A percentile compares a stretch with the other conserved stretches of the same genome.
These are phyloP conservation scores for Neophaeococcomyces mojaviensis DNA, from an alignment of 2,329 filamentous ascomycete species.

Conservation along the genomic window DNA sequence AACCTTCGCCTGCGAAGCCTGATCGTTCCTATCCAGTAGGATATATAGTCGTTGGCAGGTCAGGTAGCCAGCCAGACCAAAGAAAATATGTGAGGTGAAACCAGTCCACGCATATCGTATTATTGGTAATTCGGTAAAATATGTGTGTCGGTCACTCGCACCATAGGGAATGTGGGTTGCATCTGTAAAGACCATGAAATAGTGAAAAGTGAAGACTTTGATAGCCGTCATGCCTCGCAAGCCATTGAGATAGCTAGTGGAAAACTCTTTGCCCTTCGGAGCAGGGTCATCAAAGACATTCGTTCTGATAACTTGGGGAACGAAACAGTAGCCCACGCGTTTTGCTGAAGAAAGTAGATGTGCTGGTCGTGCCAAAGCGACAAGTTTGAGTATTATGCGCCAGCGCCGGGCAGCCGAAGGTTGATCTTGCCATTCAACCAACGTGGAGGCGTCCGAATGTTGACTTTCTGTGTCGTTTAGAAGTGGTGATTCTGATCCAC, in stretches of 20 bases:
- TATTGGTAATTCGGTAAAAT: slow-evolving; percentile 33
- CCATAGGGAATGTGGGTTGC: slow-evolving; percentile 35
- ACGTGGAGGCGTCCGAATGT: background rate
- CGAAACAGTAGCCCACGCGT: slow-evolving; percentile 19
- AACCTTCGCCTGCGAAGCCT: slow-evolving; percentile 32
- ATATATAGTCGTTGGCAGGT: slow-evolving; percentile 33
- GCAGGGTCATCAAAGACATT: slow-evolving; percentile 17
- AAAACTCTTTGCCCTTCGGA: slow-evolving; percentile 17
- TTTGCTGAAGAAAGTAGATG: slow-evolving; percentile 15
- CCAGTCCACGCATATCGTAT: slow-evolving; percentile 39
- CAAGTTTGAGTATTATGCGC: slow-evolving; percentile 8
- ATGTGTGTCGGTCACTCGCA: slow-evolving; percentile 24
- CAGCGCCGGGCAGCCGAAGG: slow-evolving; percentile 2
- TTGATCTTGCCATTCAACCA: slow-evolving; percentile 3
- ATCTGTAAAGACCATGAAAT: slow-evolving; percentile 33
- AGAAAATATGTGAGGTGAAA: slow-evolving; percentile 37
- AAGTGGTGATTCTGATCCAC: background rate
- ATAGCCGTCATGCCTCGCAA: slow-evolving; percentile 39
- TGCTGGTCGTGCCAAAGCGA: slow-evolving; percentile 12
- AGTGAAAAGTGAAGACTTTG: slow-evolving; percentile 42
- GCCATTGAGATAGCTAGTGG: slow-evolving; percentile 28
- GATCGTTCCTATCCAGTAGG: slow-evolving; percentile 33
- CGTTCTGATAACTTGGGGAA: slow-evolving; percentile 16
- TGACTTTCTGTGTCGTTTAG: slow-evolving; percentile 6
- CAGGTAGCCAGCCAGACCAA: slow-evolving; percentile 42